Evolutionary conservation across 192 early-diverging fungal species (phyloP), one percentile per base, ranked within the genome.

Genomic region (Mortierella alpina): DNA sequence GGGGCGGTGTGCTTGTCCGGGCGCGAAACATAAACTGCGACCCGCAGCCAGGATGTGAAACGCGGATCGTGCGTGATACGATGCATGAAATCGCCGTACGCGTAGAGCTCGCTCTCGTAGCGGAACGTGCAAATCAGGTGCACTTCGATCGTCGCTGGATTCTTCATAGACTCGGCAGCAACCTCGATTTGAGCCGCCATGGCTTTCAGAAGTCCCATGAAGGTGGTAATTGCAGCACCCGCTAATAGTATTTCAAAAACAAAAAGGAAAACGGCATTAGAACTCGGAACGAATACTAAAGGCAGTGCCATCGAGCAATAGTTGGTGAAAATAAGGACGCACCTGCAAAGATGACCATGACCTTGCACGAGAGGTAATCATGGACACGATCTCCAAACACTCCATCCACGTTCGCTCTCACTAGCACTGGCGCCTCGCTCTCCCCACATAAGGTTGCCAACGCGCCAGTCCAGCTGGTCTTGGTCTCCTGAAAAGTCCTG

Each of bases 151-250:
- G 45, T 60, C 4, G 18, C 58, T 0, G 60, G 42, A 13, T 62
- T 60, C 23, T 15, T 40, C 20, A 50, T 49, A 8, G 48, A 23
- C 41, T 7, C 7, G 10, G 9, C 41, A 5, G 63, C n/a, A 20
- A 58, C 40, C 14, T 79, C 76, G 46, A 79, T 71, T 40, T 79
- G 76, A 0, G 76, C 76, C 12, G 76, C 76, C 23, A 79, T 79
- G 7, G 76, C 64, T 57, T 79, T 79, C 45, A 79, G 17, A 0
- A 79, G 64, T 3, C 58, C 20, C 69, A 72, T 79, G 53, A 79
- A 79, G 6, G 76, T 67, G 7, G 76, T 79, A 31, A 79, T 79
- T 31, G 76, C 76, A n/a, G 76, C 76, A 7, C 76, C 76, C 51
- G 76, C 76, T 72, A 71, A 40, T 14, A 46, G 5, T 31, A 20